Base-by-base conservation (phyloP, 2,329 filamentous ascomycete genomes). In the Phyllosticta capitalensis region DNA sequence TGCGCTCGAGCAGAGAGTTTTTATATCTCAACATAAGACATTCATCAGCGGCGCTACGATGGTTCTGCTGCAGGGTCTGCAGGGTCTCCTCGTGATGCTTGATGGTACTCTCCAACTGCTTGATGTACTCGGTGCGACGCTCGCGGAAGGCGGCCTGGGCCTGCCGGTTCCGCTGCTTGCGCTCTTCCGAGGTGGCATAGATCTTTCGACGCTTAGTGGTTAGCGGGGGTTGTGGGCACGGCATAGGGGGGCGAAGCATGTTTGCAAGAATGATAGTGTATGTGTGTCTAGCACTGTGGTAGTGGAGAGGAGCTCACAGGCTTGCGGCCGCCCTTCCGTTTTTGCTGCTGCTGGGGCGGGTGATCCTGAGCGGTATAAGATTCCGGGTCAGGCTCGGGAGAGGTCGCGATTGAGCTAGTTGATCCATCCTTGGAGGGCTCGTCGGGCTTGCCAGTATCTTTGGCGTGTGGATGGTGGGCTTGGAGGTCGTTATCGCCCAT, bases 21-120 rank as follows among this genome's bases (percentile, higher is more conserved):
- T 97, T 97, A 75, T 97, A 99, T 61, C 94, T 88, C 67, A 99
- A 81, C 94, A 99, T 97, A 69, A 97, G 77, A 72, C 94, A 97
- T 75, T 97, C 94, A 74, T 97, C 94, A 61, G 92, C 91, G 61
- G 94, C 94, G 69, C 85, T 92, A 67, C 94, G 89, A 71, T 97
- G 94, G 65, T 91, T 95, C 69, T 92, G 89, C 76, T 97, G 94
- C 62, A 99, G 81, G 69, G 86, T 95, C 67, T 95, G 89, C 60
- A 97, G 81, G 67, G 90, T 92, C 68, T 95, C 90, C 76, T 99
- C 94, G 80, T 97, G 92, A 67, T 94, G 89, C 70, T 94, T 92
- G 75, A 99, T 97, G 59, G 92, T 95, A 67, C 92, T 90, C 77
- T 99, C 94, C 24, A 99, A 83, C 75, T 99, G 94, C 78, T 97